Evolutionary conservation across 306 rosid species (phyloP), one percentile per base, ranked within the genome.

Genomic region (Castanopsis chinensis): DNA sequence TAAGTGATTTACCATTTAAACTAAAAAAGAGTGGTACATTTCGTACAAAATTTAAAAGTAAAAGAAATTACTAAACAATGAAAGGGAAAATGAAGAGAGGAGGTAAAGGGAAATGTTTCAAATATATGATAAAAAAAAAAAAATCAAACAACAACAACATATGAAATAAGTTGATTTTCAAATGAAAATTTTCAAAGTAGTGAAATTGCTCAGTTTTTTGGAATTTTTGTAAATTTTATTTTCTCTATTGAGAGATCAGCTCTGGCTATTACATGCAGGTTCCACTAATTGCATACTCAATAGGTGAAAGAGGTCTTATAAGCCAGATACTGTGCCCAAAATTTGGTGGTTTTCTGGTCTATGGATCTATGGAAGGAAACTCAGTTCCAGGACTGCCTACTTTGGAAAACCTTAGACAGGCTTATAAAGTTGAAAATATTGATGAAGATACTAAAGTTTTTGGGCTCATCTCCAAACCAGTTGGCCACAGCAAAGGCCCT

Each of bases 391-490:
- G 88, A 32, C 17, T 84, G 4, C 85, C 90, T 56, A 78, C 79
- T 70, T 69, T 87, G 30, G 79, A 75, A 8, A 64, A 20, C 79
- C 85, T 87, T 27, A 41, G 27, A 32, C 69, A 84, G 72, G 83
- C 83, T 61, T 87, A 87, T 79, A 70, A 71, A 84, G 41, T 82
- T 72, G 76, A 82, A 9, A 20, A 33, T 58, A 75, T 87, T 55
- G 73, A 81, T 71, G 76, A 45, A 54, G 74, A 84, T 13, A 87
- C 90, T 45, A 82, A 76, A 76, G 83, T 87, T 73, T 81, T 84
- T 68, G 90, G 88, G 59, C 90, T 87, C 49, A 82, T 87, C 78
- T 87, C 90, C 63, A 87, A 87, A 64, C 90, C 90, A 61, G 86
- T 87, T 79, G 58, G 86, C 78, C 90, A 87, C 59, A 87, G 88